Evolutionary conservation across 2,329 filamentous ascomycete species (phyloP), one percentile per base, ranked within the genome.

Genomic region (Fusarium pseudoanthophilum): DNA sequence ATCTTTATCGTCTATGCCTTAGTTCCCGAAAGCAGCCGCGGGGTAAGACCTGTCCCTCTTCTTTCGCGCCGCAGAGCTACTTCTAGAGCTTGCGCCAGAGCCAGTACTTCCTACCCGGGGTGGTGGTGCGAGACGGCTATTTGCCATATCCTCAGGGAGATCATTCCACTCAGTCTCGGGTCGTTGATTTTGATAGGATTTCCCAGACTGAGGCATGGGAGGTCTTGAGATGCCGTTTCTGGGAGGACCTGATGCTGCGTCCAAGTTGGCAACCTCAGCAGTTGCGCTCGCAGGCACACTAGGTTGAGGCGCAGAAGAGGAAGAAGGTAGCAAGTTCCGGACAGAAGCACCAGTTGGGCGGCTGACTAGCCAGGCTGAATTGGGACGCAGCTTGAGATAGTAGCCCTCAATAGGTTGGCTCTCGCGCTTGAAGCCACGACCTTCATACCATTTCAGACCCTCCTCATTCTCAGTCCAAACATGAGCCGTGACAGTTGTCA

Each of bases 401-500:
- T 92, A 92, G 6, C 86, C 87, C 39, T 84, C 79, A 15, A 91
- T 79, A n/a, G 85, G 83, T 40, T 84, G 76, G 20, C 83, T 84
- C 55, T 86, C 83, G 57, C 84, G 83, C 65, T 78, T 76, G 78
- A 92, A 92, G 6, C 89, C 89, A 15, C 89, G 85, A 30, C 84
- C 83, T 37, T 83, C 77, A 80, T 92, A 92, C 90, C 91, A 92
- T 64, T 83, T 83, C 69, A 92, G 80, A 1, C 87, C 91, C 26
- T 92, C 90, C 5, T 87, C 85, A 78, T 92, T 92, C 67, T 90
- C 86, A 16, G 90, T 90, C 91, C 91, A 92, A 21, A 92, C 91
- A 79, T 92, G 91, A 9, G 91, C 91, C 72, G 89, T 92, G 21
- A 91, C 82, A 48, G 84, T 75, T 40, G 74, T 75, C 39, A 86